Percentiles rank a stretch among this genome's conserved stretches.
Evolutionary conservation across 2,329 filamentous ascomycete species (phyloP).

Genomic region (Cercospora citrullina): DNA sequence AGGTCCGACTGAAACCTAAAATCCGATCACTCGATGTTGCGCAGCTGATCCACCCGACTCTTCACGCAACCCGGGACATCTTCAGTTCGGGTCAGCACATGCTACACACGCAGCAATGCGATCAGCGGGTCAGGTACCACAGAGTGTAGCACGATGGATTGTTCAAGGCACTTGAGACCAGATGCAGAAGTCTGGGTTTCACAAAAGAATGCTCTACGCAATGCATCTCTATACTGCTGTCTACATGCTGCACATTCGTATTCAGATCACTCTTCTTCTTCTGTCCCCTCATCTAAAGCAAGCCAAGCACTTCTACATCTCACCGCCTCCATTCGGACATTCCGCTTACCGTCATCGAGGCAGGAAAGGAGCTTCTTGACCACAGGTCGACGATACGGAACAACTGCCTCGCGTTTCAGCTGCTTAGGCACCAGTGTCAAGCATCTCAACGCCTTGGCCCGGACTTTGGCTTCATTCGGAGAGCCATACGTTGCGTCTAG

Average conservation of each 20-base stretch:
- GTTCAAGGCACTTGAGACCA: neutral
- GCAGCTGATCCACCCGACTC: neutral
- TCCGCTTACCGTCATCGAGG: constrained; percentile 63
- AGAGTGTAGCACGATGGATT: neutral
- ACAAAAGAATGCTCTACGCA: neutral
- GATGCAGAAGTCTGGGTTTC: neutral
- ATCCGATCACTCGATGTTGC: neutral
- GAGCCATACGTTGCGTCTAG: constrained; percentile 45
- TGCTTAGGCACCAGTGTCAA: constrained; percentile 50
- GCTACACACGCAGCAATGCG: neutral
- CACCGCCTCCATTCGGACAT: constrained; percentile 63
- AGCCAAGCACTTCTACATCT: constrained; percentile 63
- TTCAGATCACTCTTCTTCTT: constrained; percentile 49
- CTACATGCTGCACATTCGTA: neutral
- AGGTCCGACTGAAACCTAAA: neutral
- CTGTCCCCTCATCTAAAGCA: constrained; percentile 57
- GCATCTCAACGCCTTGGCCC: constrained; percentile 51
- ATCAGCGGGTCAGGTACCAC: neutral
- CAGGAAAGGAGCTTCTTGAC: constrained; percentile 56
- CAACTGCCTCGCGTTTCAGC: constrained; percentile 52
- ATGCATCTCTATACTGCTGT: neutral
- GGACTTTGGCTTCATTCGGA: constrained; percentile 44
- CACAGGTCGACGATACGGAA: constrained; percentile 59
- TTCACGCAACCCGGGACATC: neutral
- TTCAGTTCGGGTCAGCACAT: neutral